These are phyloP conservation scores for Bipolaris zeicola DNA, from an alignment of 2,329 filamentous ascomycete genomes.

Conservation along the genomic window DNA sequence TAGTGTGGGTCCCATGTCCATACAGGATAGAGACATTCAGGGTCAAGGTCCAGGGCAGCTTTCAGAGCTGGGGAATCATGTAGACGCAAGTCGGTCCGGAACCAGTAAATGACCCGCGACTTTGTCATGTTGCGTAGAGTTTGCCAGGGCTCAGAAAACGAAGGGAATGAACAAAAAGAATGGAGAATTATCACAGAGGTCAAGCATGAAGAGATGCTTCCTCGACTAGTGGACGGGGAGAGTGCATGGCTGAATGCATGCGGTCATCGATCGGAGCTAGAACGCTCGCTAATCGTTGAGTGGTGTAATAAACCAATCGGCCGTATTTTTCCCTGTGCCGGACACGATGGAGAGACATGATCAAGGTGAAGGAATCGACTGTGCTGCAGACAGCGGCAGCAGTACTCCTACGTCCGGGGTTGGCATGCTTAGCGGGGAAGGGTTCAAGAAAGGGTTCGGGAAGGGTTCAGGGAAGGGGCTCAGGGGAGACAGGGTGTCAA, in stretches of 20 bases:
- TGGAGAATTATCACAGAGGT: constrained; percentile 1
- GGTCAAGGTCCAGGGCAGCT: constrained; percentile 72
- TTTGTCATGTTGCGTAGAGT: constrained; percentile 35
- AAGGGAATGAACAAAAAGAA: background rate
- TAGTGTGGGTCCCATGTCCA: constrained; percentile 86
- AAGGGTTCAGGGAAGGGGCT: background rate
- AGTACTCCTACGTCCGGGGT: background rate
- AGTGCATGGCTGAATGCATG: constrained; percentile 31
- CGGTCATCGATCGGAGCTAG: constrained; percentile 37
- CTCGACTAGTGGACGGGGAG: background rate
- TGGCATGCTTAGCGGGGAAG: background rate
- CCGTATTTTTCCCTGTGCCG: background rate
- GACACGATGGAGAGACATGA: background rate
- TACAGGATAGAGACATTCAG: constrained; percentile 72
- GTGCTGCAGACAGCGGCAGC: background rate
- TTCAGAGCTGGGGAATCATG: constrained; percentile 77
- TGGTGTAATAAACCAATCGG: constrained; percentile 10
- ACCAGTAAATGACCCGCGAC: constrained; percentile 74
- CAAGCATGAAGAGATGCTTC: constrained; percentile 9
- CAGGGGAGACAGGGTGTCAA: background rate
- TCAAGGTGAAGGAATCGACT: background rate
- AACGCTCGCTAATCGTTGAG: constrained; percentile 12
- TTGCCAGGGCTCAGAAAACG: background rate
- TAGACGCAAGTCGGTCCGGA: constrained; percentile 76
- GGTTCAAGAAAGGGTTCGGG: background rate